Evolutionary conservation across 148 eudicot genomes (phyloP).

Genomic region (Rhododendron simsii): DNA sequence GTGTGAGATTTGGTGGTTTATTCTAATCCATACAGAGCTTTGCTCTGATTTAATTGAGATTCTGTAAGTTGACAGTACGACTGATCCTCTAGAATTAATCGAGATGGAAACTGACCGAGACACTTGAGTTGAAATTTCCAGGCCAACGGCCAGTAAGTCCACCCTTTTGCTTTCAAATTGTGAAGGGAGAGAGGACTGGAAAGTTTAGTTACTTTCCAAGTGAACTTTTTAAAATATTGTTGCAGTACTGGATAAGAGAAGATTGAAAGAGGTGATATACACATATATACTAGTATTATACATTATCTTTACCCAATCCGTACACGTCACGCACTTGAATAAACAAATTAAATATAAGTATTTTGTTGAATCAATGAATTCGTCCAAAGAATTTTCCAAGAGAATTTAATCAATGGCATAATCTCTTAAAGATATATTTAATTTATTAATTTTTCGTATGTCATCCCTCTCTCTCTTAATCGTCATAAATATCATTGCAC

Average conservation of each 20-base stretch:
- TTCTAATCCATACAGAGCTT: too few relatives aligned
- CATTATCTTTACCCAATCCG: not conserved
- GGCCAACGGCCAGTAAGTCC: not conserved
- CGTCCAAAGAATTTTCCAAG: not conserved
- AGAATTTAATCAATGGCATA: not conserved
- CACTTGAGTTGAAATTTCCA: too few relatives aligned
- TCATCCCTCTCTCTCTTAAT: not conserved
- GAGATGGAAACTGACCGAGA: too few relatives aligned
- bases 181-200: not conserved
- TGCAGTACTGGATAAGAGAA: not conserved
- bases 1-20: too few relatives aligned
- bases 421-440: not conserved
- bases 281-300: not conserved
- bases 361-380: not conserved
- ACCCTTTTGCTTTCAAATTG: not conserved
- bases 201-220: not conserved
- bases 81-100: too few relatives aligned
- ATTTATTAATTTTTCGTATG: not conserved
- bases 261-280: not conserved
- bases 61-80: fast-evolving
- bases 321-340: not conserved
- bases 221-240: not conserved
- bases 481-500: not conserved
- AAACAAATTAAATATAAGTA: not conserved
- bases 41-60: too few relatives aligned